Evolutionary conservation across 2,329 filamentous ascomycete species (phyloP).

Genomic region (Cordyceps javanica): DNA sequence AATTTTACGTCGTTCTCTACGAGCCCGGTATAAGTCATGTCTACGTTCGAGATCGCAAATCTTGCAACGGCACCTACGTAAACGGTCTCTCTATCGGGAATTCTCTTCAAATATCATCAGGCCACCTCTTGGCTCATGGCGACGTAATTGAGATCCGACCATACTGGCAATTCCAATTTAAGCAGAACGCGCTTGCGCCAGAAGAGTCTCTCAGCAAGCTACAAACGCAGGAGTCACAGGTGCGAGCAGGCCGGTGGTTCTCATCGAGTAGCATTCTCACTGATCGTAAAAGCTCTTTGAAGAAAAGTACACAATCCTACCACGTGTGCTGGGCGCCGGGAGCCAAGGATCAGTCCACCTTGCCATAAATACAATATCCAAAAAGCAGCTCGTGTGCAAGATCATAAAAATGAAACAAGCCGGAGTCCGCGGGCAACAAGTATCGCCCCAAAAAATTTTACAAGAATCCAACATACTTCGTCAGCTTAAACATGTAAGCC

Average conservation of each 20-base stretch:
- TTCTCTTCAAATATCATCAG: conserved; percentile 31
- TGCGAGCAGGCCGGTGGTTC: conserved; percentile 12
- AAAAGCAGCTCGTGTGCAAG: conserved; percentile 64
- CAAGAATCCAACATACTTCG: conserved; percentile 48
- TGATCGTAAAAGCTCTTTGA: conserved; percentile 25
- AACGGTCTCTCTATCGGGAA: conserved; percentile 40
- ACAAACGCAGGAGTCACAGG: conserved; percentile 28
- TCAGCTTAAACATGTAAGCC: conserved; percentile 46
- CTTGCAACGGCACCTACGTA: conserved; percentile 47
- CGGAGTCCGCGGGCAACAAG: conserved; percentile 20
- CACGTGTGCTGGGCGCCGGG: conserved; percentile 31
- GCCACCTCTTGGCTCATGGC: conserved; percentile 43
- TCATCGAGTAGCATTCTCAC: background rate
- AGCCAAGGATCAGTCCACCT: conserved; percentile 32
- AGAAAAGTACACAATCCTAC: conserved; percentile 27
- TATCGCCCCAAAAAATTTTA: conserved; percentile 31
- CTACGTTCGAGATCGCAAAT: conserved; percentile 51
- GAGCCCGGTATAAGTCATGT: conserved; percentile 38
- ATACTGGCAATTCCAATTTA: conserved; percentile 31
- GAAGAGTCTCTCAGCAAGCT: conserved; percentile 22
- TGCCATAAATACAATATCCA: conserved; percentile 40
- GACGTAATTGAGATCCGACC: conserved; percentile 40
- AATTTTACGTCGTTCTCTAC: conserved; percentile 49
- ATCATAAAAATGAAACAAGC: conserved; percentile 45
- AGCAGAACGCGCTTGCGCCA: conserved; percentile 23